Base-by-base conservation (phyloP, 1,139 yeast genomes). In the Yamadazyma taylorii region DNA sequence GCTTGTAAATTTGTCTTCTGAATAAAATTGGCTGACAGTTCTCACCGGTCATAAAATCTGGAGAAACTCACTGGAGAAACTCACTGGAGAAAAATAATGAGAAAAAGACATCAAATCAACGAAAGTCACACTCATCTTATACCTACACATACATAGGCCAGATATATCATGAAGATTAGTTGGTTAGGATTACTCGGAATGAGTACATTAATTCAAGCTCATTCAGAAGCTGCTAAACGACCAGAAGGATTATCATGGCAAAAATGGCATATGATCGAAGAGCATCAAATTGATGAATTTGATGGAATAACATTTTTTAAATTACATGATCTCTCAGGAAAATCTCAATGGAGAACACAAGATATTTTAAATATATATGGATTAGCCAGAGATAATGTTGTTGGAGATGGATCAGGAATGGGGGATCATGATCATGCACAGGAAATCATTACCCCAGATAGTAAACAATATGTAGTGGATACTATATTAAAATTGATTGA, bases 361-460 rank as follows among this genome's bases (percentile, higher is more conserved):
- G 97, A 92, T 56, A 85, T 92, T 31, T 60, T 90, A 42, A 77
- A 84, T 48, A 67, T 89, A 45, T 92, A 90, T 57, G 98, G 98
- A 2, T 61, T 90, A 39, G 67, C 74, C 34, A 74, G 92, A 50
- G 82, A 79, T 13, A 77, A 74, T 41, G 78, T 84, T 16, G 85
- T 88, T 9, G 97, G 97, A 7, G 86, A 80, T 50, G 97, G 97
- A 33, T 84, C 87, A 37, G 97, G 97, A 5, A 78, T 85, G 82
- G 97, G 97, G 2, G 69, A 71, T 17, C 92, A 85, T 52, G 84
- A 78, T 46, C 78, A 84, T 35, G 81, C 75, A 40, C 55, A 54
- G 12, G 71, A 68, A 42, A 60, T 57, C 14, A 74, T 87, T 36
- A 74, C 84, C 12, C 71, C 73, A 27, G 77, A 69, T n/a, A 69